These are phyloP conservation scores for Parafenestella ontariensis DNA, from an alignment of 2,329 filamentous ascomycete genomes.

Conservation along the genomic window DNA sequence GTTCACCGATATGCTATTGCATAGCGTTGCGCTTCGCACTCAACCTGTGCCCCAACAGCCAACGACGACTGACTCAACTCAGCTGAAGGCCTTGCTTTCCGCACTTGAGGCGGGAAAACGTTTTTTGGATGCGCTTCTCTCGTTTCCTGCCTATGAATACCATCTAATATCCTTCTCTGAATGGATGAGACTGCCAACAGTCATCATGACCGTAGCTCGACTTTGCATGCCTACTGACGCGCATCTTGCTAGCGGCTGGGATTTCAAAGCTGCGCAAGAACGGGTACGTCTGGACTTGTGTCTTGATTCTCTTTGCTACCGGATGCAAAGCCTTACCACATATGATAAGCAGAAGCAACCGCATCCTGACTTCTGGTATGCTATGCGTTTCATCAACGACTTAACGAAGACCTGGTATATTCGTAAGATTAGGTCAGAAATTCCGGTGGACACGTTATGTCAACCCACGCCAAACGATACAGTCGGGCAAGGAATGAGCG, in stretches of 20 bases:
- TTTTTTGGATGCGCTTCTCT: conserved; percentile 73
- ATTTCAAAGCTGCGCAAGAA: conserved; percentile 41
- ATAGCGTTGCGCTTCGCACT: conserved; percentile 35
- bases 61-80: conserved; percentile 9
- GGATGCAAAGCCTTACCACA: conserved; percentile 39
- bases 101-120: conserved; percentile 68
- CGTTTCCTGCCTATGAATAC: conserved; percentile 67
- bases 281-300: conserved; percentile 40
- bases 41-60: not conserved
- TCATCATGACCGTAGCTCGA: conserved; percentile 37
- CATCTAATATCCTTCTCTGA: conserved; percentile 41
- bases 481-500: conserved; percentile 13
- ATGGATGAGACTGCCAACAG: conserved; percentile 42
- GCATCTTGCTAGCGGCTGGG: conserved; percentile 36
- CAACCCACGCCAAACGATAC: conserved; percentile 2
- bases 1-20: conserved; percentile 37
- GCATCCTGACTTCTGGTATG: conserved; percentile 41
- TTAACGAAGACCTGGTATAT: conserved; percentile 40
- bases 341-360: conserved; percentile 32
- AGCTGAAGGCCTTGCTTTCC: conserved; percentile 34
- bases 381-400: conserved; percentile 40
- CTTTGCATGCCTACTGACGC: conserved; percentile 38
- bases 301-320: conserved; percentile 43
- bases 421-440: conserved; percentile 26
- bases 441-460: not conserved